Base-by-base conservation (phyloP, 1,284 basidiomycete species). In the Trichosporon sp. region DNA sequence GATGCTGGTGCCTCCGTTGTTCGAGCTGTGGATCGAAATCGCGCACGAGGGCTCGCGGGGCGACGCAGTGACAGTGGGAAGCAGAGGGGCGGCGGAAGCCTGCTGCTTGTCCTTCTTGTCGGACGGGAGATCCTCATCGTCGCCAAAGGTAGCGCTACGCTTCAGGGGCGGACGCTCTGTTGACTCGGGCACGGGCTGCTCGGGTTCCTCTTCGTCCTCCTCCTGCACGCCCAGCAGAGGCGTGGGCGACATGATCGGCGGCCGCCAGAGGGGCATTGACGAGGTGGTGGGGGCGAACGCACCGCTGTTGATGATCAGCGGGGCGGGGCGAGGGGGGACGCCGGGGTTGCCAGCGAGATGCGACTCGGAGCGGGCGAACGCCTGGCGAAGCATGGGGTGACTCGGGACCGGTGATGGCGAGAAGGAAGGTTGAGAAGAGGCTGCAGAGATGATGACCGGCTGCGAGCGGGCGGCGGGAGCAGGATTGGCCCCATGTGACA, bases 61-160 rank as follows among this genome's bases (percentile, higher is more conserved):
- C 1, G 71, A 72, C 1, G 65, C 71, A 13, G 34, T 51, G n/a
- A 72, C 66, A 7, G 67, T 60, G 8, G 65, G 51, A 6, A 72
- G 69, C 1, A 7, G 38, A 7, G 70, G 70, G 0, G 68, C 58
- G 12, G 68, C 44, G 3, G 68, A 68, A 0, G 62, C 70, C 23
- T 27, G 60, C 31, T 25, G 42, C 38, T 53, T 42, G 29, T 38
- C n/a, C 62, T 64, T 64, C 62, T 67, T 67, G 25, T 64, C 62
- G 5, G 56, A 25, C 2, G 64, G 18, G 34, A 34, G 8, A n/a
- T 62, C 67, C 15, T 70, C 71, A 4, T 72, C 71, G 29, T 72
- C 71, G 15, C 71, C 71, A 53, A 72, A 72, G 12, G 71, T 72
- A 1, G 71, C 71, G 3, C 64, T 67, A 11, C 71, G 69, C 69